Evolutionary conservation across 2,329 filamentous ascomycete species (phyloP).

Genomic region (Cordyceps sp.): DNA sequence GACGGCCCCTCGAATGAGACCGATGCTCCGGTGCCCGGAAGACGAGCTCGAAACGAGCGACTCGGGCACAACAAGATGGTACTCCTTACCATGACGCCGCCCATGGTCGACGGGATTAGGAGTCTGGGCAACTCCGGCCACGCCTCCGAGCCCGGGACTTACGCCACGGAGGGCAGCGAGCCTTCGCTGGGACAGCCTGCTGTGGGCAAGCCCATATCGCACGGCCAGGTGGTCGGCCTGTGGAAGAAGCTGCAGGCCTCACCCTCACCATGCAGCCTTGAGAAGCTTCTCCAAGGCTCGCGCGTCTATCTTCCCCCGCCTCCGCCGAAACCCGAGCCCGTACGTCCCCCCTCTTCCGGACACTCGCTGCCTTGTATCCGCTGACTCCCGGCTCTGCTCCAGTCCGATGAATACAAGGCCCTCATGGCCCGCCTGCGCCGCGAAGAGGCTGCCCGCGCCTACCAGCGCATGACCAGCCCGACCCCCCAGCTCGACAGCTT

Average conservation of each 20-base stretch:
- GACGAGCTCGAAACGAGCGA: background rate
- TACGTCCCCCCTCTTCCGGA: conserved; percentile 21
- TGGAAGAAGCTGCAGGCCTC: conserved; percentile 32
- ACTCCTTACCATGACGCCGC: conserved; percentile 56
- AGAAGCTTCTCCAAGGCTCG: conserved; percentile 55
- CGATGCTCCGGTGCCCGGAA: too few relatives aligned
- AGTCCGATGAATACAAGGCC: conserved; percentile 71
- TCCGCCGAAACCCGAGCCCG: conserved; percentile 59
- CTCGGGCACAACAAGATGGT: conserved; percentile 51
- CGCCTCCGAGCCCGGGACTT: conserved; percentile 5
- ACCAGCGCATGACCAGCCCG: conserved; percentile 64
- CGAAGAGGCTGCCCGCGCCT: conserved; percentile 67
- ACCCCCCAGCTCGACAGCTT: conserved; percentile 38
- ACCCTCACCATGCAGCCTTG: conserved; percentile 33
- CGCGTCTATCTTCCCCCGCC: conserved; percentile 65
- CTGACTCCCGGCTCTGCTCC: background rate
- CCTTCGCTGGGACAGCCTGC: conserved; percentile 31
- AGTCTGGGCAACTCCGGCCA: background rate
- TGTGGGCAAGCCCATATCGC: conserved; percentile 53
- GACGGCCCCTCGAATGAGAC: too few relatives aligned
- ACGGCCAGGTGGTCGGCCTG: conserved; percentile 49
- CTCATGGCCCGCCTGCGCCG: conserved; percentile 74
- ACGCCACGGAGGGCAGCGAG: conserved; percentile 15
- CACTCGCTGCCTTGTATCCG: background rate
- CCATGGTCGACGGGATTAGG: conserved; percentile 41